Evolutionary conservation across 495 filamentous ascomycete species (phyloP), one percentile per base, ranked within the genome.

Genomic region (Penicillium daleae): DNA sequence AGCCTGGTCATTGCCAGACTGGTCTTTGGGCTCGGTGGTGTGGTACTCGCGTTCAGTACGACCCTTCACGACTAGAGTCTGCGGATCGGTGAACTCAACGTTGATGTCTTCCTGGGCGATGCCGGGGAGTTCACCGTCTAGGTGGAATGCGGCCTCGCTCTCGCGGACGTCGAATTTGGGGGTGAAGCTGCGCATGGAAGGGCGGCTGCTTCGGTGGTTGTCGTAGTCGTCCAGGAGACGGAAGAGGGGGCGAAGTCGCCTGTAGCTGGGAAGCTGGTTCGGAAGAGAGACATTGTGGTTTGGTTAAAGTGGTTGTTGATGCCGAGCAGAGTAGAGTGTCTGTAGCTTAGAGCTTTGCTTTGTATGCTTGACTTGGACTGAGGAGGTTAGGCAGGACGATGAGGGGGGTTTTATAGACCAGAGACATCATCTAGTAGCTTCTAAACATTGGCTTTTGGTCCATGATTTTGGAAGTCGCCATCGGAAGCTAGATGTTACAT

Each of bases 91-190:
- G 83, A 97, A 96, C 71, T 97, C 92, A 66, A 97, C 90, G 64
- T 86, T 76, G 67, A 97, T 77, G 69, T 96, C 82, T 60, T 93
- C 86, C 71, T 92, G 90, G 46, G 89, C 82, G 56, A 94, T 80
- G 33, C 93, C 94, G 0, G 93, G 92, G 0, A 97, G 85, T 78
- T 97, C 94, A 69, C 92, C 93, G 71, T 96, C 89, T 4, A 98
- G 86, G 69, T 93, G 89, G 77, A 94, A 97, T 64, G 79, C 74
- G 4, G 86, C 73, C 44, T 83, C 79, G 27, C 79, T 82, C 76
- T 97, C 93, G 63, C 83, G 85, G 61, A 97, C 81, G 73, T 97
- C 93, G 76, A 97, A 97, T 66, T 86, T 85, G 19, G 91, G 92
- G 6, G 82, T 76, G 78, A 93, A 93, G 33, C 83, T 78, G 51